Evolutionary conservation across 768 basidiomycete species (phyloP).

Genomic region (Tricholoma saponaceum): DNA sequence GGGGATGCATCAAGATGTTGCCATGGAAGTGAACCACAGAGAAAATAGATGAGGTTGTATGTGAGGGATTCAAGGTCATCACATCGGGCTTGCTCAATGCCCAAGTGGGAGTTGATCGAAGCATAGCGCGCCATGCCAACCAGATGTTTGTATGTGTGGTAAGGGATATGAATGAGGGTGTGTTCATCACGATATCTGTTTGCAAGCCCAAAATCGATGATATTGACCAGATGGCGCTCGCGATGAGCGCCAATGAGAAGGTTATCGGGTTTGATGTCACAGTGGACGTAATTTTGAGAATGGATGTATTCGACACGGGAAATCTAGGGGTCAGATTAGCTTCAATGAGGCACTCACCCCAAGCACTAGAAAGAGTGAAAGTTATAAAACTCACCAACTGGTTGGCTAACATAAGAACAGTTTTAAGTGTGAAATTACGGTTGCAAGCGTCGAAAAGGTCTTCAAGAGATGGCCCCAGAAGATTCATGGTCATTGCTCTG

Average conservation of each 20-base stretch:
- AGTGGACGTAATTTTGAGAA: slow-evolving; percentile 95
- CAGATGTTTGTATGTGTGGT: not conserved
- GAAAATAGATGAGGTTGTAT: slow-evolving; percentile 89
- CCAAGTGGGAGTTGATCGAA: slow-evolving; percentile 30
- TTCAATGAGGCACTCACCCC: slow-evolving; percentile 12
- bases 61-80: slow-evolving; percentile 82
- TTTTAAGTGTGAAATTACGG: slow-evolving; percentile 83
- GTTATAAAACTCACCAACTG: slow-evolving; percentile 79
- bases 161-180: not conserved
- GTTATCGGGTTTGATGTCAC: slow-evolving; percentile 55
- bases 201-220: slow-evolving; percentile 5
- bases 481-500: slow-evolving; percentile 59
- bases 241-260: not conserved
- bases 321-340: slow-evolving; percentile 48
- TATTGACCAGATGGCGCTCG: not conserved
- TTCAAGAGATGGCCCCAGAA: slow-evolving; percentile 64
- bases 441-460: slow-evolving; percentile 67
- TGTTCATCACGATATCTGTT: not conserved
- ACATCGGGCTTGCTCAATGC: slow-evolving; percentile 76
- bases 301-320: slow-evolving; percentile 99
- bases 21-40: slow-evolving; percentile 78
- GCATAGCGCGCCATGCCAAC: not conserved
- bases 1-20: not conserved
- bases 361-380: slow-evolving; percentile 17
- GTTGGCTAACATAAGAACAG: slow-evolving; percentile 92